Conservation (phyloP, 345 rosid species). For the Ceriops decandra region DNA sequence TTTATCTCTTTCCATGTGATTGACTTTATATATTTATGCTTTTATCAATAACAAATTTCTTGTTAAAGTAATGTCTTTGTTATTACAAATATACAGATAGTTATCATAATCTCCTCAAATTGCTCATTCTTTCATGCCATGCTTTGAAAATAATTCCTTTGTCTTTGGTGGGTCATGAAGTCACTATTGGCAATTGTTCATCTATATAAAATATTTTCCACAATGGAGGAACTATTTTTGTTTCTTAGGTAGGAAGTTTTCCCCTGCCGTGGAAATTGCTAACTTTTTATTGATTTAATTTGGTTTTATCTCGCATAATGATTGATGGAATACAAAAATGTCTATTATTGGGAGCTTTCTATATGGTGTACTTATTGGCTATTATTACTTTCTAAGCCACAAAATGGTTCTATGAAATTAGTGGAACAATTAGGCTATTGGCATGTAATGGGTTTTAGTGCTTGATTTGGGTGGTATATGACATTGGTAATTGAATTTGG, state of each 20-base stretch:
- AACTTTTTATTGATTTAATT: not conserved
- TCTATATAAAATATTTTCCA: constrained; percentile 40
- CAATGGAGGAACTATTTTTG: constrained; percentile 31
- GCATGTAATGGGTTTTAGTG: too few relatives aligned
- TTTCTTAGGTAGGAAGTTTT: not conserved
- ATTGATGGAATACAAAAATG: not conserved
- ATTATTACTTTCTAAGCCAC: too few relatives aligned
- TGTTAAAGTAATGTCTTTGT: constrained; percentile 3
- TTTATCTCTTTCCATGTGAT: constrained; percentile 1
- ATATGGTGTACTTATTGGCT: too few relatives aligned
- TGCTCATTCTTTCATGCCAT: constrained; percentile 32
- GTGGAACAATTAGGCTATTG: too few relatives aligned
- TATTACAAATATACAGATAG: constrained; percentile 37
- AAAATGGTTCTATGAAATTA: too few relatives aligned
- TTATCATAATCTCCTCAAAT: constrained; percentile 37
- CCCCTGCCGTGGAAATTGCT: not conserved
- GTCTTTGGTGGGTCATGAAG: constrained; percentile 77
- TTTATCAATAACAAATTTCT: constrained; percentile 6
- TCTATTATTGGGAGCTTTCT: not conserved
- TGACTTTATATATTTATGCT: not conserved
- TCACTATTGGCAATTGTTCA: constrained; percentile 39
- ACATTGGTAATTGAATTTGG: too few relatives aligned
- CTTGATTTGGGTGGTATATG: too few relatives aligned
- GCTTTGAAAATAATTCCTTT: constrained; percentile 40
- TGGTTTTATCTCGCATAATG: not conserved